These are phyloP conservation scores for Ophiocytium majus DNA, from an alignment of 352 stramenopile species.

Conservation along the genomic window DNA sequence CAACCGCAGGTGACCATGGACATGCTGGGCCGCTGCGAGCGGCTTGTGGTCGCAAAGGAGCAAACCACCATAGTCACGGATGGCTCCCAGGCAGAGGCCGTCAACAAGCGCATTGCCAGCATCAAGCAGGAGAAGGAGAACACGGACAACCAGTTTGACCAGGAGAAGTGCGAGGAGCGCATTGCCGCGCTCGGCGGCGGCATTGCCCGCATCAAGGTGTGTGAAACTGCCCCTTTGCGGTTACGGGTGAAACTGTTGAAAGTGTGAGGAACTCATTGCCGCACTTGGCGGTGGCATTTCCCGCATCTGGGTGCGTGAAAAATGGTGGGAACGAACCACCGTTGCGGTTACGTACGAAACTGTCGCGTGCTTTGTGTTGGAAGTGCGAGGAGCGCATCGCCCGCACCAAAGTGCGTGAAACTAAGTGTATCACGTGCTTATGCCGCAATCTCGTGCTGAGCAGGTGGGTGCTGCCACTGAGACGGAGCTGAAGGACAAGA, in stretches of 20 bases:
- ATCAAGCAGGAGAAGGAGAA: slow-evolving; percentile 66
- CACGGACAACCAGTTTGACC: slow-evolving; percentile 71
- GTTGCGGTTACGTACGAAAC: too few species aligned
- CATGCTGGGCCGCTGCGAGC: slow-evolving; percentile 72
- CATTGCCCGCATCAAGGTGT: slow-evolving; percentile 76
- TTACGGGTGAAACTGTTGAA: too few species aligned
- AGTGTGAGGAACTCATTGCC: too few species aligned
- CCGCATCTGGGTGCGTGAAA: too few species aligned
- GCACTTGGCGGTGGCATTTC: too few species aligned
- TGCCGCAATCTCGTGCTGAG: too few species aligned
- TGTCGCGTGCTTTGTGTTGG: too few species aligned
- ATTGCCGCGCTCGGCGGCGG: slow-evolving; percentile 74
- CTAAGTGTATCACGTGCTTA: too few species aligned
- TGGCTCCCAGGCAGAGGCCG: slow-evolving; percentile 66
- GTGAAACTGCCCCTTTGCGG: too few species aligned
- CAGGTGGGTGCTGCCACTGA: slow-evolving; percentile 73
- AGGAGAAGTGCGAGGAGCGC: slow-evolving; percentile 72
- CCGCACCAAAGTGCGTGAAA: too few species aligned
- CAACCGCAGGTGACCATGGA: slow-evolving; percentile 73
- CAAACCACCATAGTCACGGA: slow-evolving; percentile 75
- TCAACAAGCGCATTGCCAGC: slow-evolving; percentile 68
- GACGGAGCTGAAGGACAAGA: slow-evolving; percentile 85
- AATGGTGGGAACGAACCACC: too few species aligned
- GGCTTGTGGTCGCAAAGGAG: slow-evolving; percentile 74
- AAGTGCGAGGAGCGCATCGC: too few species aligned